Percentiles rank a stretch among this genome's conserved stretches.
Evolutionary conservation across 2,329 filamentous ascomycete genomes (phyloP).

Genomic region (Cordyceps cicadae): DNA sequence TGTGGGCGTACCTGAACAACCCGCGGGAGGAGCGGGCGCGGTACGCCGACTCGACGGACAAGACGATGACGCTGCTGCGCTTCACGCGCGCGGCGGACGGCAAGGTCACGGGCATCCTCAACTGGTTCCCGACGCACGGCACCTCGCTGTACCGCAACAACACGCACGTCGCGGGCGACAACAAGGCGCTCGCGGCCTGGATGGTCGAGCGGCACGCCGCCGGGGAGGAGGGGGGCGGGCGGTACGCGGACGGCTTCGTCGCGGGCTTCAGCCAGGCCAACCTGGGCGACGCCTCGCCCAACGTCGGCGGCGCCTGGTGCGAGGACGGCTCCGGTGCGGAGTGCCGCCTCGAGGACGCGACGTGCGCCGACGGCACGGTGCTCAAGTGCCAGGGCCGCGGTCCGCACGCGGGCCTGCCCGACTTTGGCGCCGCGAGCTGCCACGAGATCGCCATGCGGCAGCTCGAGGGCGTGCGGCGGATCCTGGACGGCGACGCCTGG

Average conservation of each 20-base stretch:
- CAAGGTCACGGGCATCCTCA: conserved; percentile 72
- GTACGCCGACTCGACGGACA: conserved; percentile 52
- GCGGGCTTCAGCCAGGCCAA: conserved; percentile 89
- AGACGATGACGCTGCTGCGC: conserved; percentile 63
- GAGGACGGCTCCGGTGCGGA: conserved; percentile 71
- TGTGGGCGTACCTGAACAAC: conserved; percentile 81
- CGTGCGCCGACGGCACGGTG: conserved; percentile 62
- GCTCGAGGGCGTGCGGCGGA: conserved; percentile 46
- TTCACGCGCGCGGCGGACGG: conserved; percentile 66
- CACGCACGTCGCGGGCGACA: conserved; percentile 85
- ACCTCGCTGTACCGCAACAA: conserved; percentile 90
- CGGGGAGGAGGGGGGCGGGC: conserved; percentile 35
- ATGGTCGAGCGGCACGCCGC: conserved; percentile 66
- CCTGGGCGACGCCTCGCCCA: conserved; percentile 84
- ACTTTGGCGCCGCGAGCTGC: conserved; percentile 64
- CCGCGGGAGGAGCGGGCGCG: conserved; percentile 62
- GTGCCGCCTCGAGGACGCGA: conserved; percentile 74
- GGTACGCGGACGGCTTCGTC: conserved; percentile 57
- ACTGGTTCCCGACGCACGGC: conserved; percentile 88
- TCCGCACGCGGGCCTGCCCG: conserved; percentile 56
- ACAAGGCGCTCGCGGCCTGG: conserved; percentile 87
- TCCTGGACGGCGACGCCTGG: conserved; percentile 41
- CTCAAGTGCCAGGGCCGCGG: conserved; percentile 68
- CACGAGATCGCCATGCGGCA: conserved; percentile 71
- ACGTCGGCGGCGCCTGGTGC: conserved; percentile 79